Evolutionary conservation across 1,284 basidiomycete genomes (phyloP).

Genomic region (Irpex sp.): DNA sequence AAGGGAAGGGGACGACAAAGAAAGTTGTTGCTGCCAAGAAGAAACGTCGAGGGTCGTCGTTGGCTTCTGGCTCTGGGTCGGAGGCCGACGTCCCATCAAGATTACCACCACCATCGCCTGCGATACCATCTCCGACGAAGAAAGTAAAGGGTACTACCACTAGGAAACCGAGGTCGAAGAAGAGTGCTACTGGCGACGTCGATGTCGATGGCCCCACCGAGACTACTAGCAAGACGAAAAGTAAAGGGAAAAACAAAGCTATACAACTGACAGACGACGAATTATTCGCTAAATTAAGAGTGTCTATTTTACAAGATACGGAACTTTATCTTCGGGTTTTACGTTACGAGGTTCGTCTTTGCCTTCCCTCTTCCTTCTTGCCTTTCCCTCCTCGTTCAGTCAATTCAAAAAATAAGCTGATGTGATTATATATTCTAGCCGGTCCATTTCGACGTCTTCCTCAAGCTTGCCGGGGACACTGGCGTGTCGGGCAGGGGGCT

Average conservation of each 20-base stretch:
- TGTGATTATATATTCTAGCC: slow-evolving; percentile 37
- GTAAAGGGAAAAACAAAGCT: slow-evolving; percentile 3
- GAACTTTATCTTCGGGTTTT: slow-evolving; percentile 51
- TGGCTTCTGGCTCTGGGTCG: neutral
- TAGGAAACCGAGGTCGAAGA: neutral
- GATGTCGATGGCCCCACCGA: no score
- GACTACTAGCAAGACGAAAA: no score
- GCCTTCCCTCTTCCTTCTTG: neutral
- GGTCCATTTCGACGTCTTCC: slow-evolving; percentile 53
- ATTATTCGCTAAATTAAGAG: slow-evolving; percentile 31
- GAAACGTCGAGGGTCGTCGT: neutral
- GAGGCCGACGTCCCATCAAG: neutral
- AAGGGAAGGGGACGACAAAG: neutral
- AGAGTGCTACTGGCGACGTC: no score
- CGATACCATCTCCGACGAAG: slow-evolving; percentile 17
- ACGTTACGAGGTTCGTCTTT: slow-evolving; percentile 52
- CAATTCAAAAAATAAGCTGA: neutral
- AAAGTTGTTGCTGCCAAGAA: neutral
- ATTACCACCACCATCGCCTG: neutral
- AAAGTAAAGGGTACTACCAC: slow-evolving; percentile 16
- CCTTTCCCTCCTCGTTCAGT: neutral
- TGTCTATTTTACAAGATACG: slow-evolving; percentile 41
- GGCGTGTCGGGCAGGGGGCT: slow-evolving; percentile 31
- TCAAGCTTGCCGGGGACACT: slow-evolving; percentile 30
- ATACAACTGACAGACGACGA: slow-evolving; percentile 32